Evolutionary conservation across 208 protist genomes (phyloP).

Genomic region (Balamuthia mandrillaris): DNA sequence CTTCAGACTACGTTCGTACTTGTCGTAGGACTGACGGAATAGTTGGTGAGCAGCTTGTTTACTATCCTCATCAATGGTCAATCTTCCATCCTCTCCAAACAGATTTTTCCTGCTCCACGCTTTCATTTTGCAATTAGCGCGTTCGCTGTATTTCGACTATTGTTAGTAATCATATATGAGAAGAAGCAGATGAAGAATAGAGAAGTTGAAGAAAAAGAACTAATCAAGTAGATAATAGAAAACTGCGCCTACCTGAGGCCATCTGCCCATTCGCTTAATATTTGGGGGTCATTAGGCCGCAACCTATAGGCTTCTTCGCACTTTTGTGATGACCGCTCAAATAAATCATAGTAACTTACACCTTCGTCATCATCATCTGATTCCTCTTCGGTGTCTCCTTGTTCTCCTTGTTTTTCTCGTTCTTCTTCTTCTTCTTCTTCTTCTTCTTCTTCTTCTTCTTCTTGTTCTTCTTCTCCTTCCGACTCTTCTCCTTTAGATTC

Average conservation of each 20-base stretch:
- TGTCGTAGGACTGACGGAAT: constrained; percentile 20
- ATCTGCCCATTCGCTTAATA: constrained; percentile 31
- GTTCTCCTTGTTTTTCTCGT: not conserved
- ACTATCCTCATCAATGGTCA: not conserved
- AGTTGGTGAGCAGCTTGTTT: not conserved
- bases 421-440: not conserved
- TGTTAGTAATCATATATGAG: no score
- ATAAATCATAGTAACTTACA: not conserved
- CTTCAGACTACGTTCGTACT: not conserved
- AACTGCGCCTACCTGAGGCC: not conserved
- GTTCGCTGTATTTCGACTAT: no score
- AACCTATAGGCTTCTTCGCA: not conserved
- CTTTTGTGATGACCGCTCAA: constrained; percentile 15
- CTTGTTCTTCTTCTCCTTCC: not conserved
- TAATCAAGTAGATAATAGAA: not conserved
- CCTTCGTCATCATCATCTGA: not conserved
- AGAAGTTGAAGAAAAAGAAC: not conserved
- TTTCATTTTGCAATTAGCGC: no score
- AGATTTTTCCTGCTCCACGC: not conserved
- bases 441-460: not conserved
- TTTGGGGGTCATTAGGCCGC: not conserved
- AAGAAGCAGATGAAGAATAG: no score
- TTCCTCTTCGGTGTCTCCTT: no score
- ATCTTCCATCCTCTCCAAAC: not conserved
- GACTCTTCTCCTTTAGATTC: not conserved